Conservation (phyloP, 768 basidiomycete species). For the Boletales sp. region DNA sequence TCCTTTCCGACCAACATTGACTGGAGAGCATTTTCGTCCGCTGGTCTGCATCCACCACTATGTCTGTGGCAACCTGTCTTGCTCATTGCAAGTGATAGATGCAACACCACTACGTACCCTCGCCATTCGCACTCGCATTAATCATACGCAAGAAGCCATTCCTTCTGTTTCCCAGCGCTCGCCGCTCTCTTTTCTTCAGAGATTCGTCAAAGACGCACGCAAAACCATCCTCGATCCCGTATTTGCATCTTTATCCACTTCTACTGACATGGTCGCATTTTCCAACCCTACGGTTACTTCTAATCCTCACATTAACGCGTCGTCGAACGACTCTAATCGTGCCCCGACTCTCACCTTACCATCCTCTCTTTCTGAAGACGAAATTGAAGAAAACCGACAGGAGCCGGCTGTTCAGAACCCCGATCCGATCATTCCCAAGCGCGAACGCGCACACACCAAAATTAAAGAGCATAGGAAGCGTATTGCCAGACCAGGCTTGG, state of each 20-base stretch:
- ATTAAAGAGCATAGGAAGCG: constrained; percentile 56
- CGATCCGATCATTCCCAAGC: constrained; percentile 20
- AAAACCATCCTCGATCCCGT: constrained; percentile 48
- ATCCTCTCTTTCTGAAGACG: constrained; percentile 34
- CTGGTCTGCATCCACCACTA: constrained; percentile 40
- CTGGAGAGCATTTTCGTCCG: constrained; percentile 57
- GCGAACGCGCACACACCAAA: constrained; percentile 48
- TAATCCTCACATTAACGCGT: constrained; percentile 26
- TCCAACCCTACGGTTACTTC: constrained; percentile 25
- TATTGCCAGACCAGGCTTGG: constrained; percentile 35
- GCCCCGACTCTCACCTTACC: constrained; percentile 17
- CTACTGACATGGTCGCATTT: constrained; percentile 16
- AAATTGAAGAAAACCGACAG: constrained; percentile 16
- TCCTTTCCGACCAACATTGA: constrained; percentile 47
- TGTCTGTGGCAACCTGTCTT: not conserved
- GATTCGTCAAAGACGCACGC: constrained; percentile 52
- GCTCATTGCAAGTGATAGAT: constrained; percentile 38
- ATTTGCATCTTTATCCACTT: constrained; percentile 20
- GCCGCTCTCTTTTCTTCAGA: constrained; percentile 52
- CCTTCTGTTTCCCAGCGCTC: constrained; percentile 41
- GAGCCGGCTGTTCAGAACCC: constrained; percentile 16
- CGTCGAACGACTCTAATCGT: constrained; percentile 21
- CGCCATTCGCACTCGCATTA: constrained; percentile 35
- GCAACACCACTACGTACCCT: constrained; percentile 50
- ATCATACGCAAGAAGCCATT: constrained; percentile 35